Base-by-base conservation (phyloP, 345 rosid species). In the Rhizophora apiculata region DNA sequence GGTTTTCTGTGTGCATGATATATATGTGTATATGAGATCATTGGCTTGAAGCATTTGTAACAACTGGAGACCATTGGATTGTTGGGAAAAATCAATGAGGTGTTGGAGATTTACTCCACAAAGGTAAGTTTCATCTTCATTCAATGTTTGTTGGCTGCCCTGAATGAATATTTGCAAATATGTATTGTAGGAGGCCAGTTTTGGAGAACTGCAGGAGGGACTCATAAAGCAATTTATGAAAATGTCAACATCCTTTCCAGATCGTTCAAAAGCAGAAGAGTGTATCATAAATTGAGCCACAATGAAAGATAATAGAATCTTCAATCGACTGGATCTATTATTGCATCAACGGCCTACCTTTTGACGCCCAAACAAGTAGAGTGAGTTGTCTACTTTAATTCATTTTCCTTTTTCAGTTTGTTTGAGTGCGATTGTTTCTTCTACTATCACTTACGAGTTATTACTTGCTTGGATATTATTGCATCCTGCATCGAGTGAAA, bases 241-340 rank as follows among this genome's bases (percentile, higher is more conserved):
- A 81, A 85, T 94, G 90, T 88, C 98, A 71, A 76, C 88, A 36
- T 86, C 74, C 69, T 94, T 91, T 78, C 83, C 85, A 59, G 93
- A 91, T 79, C 88, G 90, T 66, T 80, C 79, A 48, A 84, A 86
- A 80, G 92, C 98, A 62, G 90, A 84, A 78, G 92, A 80, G 54
- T 81, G 79, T 88, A 89, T 80, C 71, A 83, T 74, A 85, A 80
- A 67, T 70, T 94, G 82, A 86, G 82, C 68, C 82, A 83, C 76
- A 75, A 24, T 85, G 86, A 87, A 84, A 69, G 96, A 91, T 66
- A 68, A 78, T 57, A 74, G 79, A 54, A 82, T 87, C 70, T 86
- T 91, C 74, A 79, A 77, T 64, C 69, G 73, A 26, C 80, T 94
- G 71, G 80, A 78, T 68, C 69, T 54, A 71, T 76, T 91, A 73